Evolutionary conservation across 176 grass and related monocot genomes (phyloP), one percentile per base, ranked within the genome.

Genomic region (Musa beccarii): DNA sequence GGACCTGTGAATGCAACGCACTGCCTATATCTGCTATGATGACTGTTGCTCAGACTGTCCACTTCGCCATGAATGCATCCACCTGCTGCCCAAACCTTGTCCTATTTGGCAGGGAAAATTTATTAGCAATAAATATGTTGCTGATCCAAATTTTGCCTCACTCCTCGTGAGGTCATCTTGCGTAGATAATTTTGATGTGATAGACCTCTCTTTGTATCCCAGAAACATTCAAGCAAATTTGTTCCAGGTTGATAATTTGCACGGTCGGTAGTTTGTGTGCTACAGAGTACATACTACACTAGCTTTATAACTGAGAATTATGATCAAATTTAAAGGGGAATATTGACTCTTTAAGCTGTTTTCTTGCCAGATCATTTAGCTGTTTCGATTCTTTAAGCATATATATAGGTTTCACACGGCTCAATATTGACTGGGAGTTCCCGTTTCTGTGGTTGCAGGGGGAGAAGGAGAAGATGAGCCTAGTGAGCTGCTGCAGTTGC

Each of bases 401-500:
- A 21, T 61, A 17, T n/a, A n/a, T 61, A 19, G 11, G 15, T 54
- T 73, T 51, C 55, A 21, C 59, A 64, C n/a, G 13, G 11, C 57
- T 55, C 73, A 78, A 66, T 19, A 71, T 70, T 65, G 52, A 61
- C 12, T 68, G 24, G 12, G 65, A 68, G 10, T 43, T 68, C 12
- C 25, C 43, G 11, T 10, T 51, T 19, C 80, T 85, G 80, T 75
- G 17, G 51, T 74, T 85, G 68, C 52, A 70, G 80, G 88, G 79
- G 71, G 84, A 89, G 13, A 77, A 75, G 71, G 68, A 81, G 59
- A 75, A 76, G 80, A 69, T 70, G 69, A 19, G 8, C 61, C 17
- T 63, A 66, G 15, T 79, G 63, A 82, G 80, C 75, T 88, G 87
- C 77, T 93, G 90, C 43, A 90, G 86, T 72, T 97, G 90, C 87